Conservation (phyloP, 2,329 filamentous ascomycete genomes). For the Pseudocercospora vitis region DNA sequence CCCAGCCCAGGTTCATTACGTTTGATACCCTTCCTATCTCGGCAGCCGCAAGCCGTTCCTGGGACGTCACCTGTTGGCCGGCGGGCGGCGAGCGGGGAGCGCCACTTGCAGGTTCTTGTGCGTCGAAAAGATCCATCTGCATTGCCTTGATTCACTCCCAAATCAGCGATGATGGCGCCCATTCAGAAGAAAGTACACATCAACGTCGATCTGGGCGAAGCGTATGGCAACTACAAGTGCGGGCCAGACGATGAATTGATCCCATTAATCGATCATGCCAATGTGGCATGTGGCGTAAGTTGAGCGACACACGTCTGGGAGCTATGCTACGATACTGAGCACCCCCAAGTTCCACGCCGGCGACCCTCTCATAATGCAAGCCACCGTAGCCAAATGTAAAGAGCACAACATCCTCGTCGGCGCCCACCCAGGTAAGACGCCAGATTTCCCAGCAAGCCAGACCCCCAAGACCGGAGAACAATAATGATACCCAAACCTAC, state of each 20-base stretch:
- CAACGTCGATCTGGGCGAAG: constrained; percentile 57
- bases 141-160: too few relatives aligned
- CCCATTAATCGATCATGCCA: constrained; percentile 61
- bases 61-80: constrained; percentile 3
- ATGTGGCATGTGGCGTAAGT: constrained; percentile 52
- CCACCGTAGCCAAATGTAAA: constrained; percentile 60
- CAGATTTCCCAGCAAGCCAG: too few relatives aligned
- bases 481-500: too few relatives aligned
- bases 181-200: constrained; percentile 55
- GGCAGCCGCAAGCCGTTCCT: constrained; percentile 12
- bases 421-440: too few relatives aligned
- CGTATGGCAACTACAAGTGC: constrained; percentile 51
- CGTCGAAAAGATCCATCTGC: too few relatives aligned
- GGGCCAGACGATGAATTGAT: constrained; percentile 63
- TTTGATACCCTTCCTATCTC: not conserved
- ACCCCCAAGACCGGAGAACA: too few relatives aligned
- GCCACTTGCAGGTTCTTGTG: too few relatives aligned
- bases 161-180: constrained; percentile 43
- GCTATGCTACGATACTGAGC: not conserved
- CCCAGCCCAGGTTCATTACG: not conserved
- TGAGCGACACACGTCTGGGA: not conserved
- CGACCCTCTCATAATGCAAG: constrained; percentile 64
- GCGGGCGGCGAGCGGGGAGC: not conserved
- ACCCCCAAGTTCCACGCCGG: constrained; percentile 45
- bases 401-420: constrained; percentile 57